Evolutionary conservation across 1,284 basidiomycete species (phyloP), one percentile per base, ranked within the genome.

Genomic region (Leccinum cinnamomeum): DNA sequence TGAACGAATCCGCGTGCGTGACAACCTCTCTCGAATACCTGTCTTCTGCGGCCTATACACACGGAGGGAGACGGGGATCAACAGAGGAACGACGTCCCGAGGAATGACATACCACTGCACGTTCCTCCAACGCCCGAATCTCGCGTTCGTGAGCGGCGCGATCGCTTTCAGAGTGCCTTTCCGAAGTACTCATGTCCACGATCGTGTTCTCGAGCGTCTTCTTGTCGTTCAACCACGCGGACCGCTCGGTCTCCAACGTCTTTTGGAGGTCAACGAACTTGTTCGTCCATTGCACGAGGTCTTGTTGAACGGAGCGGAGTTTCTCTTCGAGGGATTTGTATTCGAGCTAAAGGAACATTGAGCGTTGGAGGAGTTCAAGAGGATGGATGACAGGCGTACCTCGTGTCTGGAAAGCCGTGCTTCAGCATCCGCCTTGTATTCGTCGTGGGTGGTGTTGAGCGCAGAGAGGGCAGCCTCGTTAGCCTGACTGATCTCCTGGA

Each of bases 1-100:
- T 92, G 79, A 95, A 88, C 2, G 90, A 83, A 56, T 94, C 89
- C 0, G 92, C 93, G 74, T 95, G 94, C 1, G 90, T 81, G 28
- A 95, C 76, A n/a, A 95, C 83, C 70, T 94, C 92, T 48, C 87
- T 82, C 18, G 88, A 84, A 68, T 94, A 95, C 61, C 89, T 86
- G 61, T 90, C 87, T 73, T 95, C 91, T 1, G 92, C 91, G 66
- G 88, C 84, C 85, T 92, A 60, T 2, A 16, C 23, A 35, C 4
- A 16, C 14, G 16, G n/a, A 18, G 16, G 7, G 39, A 14, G 5
- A 3, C n/a, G 5, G 2, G 11, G 12, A 3, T 64, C 5, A 63
- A 57, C 59, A 53, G 51, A 25, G 30, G 5, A 8, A 1, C 41
- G 12, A 58, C n/a, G 50, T 37, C 12, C 12, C 3, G 18, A 7